These are phyloP conservation scores for Paradendryphiella salina DNA, from an alignment of 2,329 filamentous ascomycete species.

Conservation along the genomic window DNA sequence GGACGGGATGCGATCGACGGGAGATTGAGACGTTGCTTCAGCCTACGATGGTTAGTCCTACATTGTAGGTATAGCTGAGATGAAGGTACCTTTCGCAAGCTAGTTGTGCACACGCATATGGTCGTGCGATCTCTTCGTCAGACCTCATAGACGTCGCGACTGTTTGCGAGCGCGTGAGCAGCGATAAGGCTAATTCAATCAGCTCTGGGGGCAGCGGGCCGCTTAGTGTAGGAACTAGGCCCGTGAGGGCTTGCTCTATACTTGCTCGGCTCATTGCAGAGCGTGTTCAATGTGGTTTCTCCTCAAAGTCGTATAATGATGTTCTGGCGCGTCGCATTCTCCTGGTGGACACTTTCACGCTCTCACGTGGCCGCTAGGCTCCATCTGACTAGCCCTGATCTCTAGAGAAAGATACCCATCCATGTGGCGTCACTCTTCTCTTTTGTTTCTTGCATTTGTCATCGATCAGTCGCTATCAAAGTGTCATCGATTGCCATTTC, in stretches of 20 bases:
- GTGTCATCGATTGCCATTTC: too few relatives aligned
- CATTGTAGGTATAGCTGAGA: neutral
- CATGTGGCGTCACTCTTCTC: neutral
- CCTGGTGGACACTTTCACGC: slow-evolving; percentile 4
- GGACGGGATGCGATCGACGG: slow-evolving; percentile 42
- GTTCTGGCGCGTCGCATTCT: slow-evolving; percentile 10
- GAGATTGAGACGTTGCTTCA: slow-evolving; percentile 59
- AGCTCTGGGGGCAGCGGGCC: slow-evolving; percentile 40
- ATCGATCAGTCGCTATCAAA: too few relatives aligned
- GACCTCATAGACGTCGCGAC: slow-evolving; percentile 54
- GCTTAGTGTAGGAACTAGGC: slow-evolving; percentile 49
- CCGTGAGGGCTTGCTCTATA: slow-evolving; percentile 44
- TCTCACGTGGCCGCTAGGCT: slow-evolving; percentile 15
- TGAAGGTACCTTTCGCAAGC: slow-evolving; percentile 78
- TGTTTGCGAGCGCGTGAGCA: slow-evolving; percentile 44
- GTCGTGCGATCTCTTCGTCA: slow-evolving; percentile 45
- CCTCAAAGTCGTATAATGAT: neutral
- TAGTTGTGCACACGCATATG: slow-evolving; percentile 53
- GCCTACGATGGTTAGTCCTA: slow-evolving; percentile 55
- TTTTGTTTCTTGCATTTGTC: too few relatives aligned
- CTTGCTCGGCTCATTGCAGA: slow-evolving; percentile 25
- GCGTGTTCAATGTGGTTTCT: neutral
- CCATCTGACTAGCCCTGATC: neutral
- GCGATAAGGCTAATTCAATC: slow-evolving; percentile 39
- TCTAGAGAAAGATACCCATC: neutral